Evolutionary conservation across 805 yeast genomes (phyloP), one percentile per base, ranked within the genome.

Genomic region (Myxozyma neglecta): DNA sequence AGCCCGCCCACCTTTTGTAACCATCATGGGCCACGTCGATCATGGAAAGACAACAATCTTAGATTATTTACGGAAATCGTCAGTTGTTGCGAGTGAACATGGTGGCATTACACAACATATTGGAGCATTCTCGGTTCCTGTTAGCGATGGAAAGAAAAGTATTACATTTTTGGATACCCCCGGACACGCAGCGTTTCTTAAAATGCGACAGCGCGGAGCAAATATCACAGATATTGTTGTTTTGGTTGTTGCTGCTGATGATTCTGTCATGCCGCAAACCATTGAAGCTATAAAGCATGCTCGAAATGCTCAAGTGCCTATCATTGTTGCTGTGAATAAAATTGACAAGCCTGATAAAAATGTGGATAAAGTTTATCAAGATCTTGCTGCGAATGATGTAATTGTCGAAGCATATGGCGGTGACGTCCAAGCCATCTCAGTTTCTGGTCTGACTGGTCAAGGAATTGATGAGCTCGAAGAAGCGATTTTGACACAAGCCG

Each of bases 81-180:
- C 92, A 0, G 84, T 94, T 7, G 98, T 87, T 0, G 83, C 84
- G 36, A 82, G 85, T 46, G 99, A 94, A 72, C 89, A 85, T 73
- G 99, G 99, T 57, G 98, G 99, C 18, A 94, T 94, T 55, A 94
- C 99, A 0, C 99, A 94, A 74, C 97, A 91, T 73, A 94, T 94
- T 60, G 99, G 99, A 73, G 98, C 99, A 0, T 94, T 94, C 70
- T 87, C 93, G 14, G 94, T 93, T 29, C 78, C 79, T n/a, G 83
- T 96, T 0, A 83, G 94, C 0, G 49, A 13, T 35, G 54, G 49
- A 1, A 85, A 87, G 69, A 88, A 87, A 72, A 78, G 78, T 46
- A 89, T 94, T 66, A 93, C 98, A 0, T 93, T 94, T 67, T 80
- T 94, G 64, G 99, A 94, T 74, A 94, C 99, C 0, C 99, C 99